Base-by-base conservation (phyloP, 2,329 filamentous ascomycete species). In the Teratosphaeriaceae sp. region DNA sequence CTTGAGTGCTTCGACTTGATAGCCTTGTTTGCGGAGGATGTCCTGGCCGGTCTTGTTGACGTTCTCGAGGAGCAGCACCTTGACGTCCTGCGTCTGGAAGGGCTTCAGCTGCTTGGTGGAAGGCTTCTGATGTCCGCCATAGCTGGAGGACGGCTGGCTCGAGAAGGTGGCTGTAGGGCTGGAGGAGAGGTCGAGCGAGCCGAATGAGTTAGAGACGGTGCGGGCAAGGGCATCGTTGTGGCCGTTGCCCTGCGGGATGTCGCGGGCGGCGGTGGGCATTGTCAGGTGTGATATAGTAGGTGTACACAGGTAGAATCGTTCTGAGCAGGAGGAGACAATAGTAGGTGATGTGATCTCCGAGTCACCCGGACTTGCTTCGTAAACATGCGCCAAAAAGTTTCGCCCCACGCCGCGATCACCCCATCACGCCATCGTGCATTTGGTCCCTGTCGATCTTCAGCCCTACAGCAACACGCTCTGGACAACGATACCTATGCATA, bases 31-130 rank as follows among this genome's bases (percentile, higher is more conserved):
- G 45, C 70, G 79, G 45, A 98, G 74, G 44, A 96, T 89, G 36
- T 94, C 82, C 57, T 81, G 79, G 12, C 92, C 92, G 19, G 88
- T 87, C 67, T 87, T 73, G 65, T 98, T 98, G 61, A 98, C 86
- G 68, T 97, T 98, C 65, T 98, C 92, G 23, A 98, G 73, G n/a
- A 98, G 76, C 44, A 98, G 71, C 44, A 98, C 94, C 72, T 96
- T 97, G 70, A 98, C 88, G 62, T 97, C 90, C 61, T 90, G 82
- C 18, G 88, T 92, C 62, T 90, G 84, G 70, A 98, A 98, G 13
- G 92, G 92, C 72, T 96, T 96, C 55, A 98, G 72, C 54, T 84
- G 84, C 69, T 95, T 96, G 8, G 71, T 57, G 26, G 74, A 53
- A 62, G 67, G 44, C 59, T 70, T 50, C 68, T 38, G 55, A 37